Conservation (phyloP, 768 basidiomycete species). For the Naganishia kalamii region DNA sequence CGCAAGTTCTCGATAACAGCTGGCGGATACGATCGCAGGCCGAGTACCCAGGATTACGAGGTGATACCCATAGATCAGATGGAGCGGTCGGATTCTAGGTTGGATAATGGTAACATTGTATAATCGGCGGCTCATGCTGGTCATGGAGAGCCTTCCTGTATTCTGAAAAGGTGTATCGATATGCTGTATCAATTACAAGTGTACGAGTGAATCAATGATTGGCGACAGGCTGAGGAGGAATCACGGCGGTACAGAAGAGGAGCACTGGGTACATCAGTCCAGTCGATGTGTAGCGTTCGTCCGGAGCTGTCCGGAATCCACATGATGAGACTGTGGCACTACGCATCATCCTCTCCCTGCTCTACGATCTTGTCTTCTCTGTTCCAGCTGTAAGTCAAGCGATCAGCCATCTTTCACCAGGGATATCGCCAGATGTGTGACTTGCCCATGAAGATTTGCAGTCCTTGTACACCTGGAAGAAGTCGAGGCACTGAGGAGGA, state of each 20-base stretch:
- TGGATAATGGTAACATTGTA: not conserved
- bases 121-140: not conserved
- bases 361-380: constrained; percentile 37
- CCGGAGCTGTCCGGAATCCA: not conserved
- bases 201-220: not conserved
- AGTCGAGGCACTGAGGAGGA: constrained; percentile 26
- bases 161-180: not conserved
- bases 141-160: not conserved
- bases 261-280: too few species aligned
- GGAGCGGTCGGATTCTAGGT: not conserved
- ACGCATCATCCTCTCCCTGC: constrained; percentile 3
- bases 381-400: constrained; percentile 28
- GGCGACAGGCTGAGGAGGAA: not conserved
- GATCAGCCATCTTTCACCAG: not conserved
- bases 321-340: not conserved
- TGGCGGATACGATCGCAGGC: not conserved
- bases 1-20: not conserved
- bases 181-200: not conserved
- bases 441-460: constrained; percentile 46
- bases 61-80: constrained; percentile 17
- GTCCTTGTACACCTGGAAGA: constrained; percentile 38
- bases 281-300: too few species aligned
- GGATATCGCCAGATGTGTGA: not conserved
- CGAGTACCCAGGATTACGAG: constrained; percentile 9
- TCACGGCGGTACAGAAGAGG: not conserved